These are phyloP conservation scores for Starmera quercuum DNA, from an alignment of 805 yeast genomes.

Conservation along the genomic window DNA sequence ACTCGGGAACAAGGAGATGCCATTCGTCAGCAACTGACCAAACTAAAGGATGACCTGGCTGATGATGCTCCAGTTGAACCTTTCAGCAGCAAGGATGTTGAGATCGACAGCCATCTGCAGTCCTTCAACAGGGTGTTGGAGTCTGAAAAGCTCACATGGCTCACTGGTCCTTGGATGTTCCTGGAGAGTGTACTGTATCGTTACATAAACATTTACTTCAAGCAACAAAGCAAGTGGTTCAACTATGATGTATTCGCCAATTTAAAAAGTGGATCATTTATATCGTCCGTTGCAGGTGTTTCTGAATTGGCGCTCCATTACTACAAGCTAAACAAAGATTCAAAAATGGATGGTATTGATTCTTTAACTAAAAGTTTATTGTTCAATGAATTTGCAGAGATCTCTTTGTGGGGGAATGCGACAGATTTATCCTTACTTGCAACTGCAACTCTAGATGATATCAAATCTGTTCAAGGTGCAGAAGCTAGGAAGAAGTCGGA, in stretches of 20 bases:
- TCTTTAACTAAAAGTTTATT: conserved; percentile 41
- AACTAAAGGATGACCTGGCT: conserved; percentile 36
- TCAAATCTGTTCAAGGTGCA: conserved; percentile 85
- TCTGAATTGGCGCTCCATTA: conserved; percentile 69
- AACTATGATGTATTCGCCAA: conserved; percentile 67
- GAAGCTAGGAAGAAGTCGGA: conserved; percentile 79
- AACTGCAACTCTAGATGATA: conserved; percentile 83
- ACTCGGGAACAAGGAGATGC: conserved; percentile 36
- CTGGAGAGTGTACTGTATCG: conserved; percentile 84
- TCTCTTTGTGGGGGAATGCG: conserved; percentile 97
- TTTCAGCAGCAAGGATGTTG: conserved; percentile 33
- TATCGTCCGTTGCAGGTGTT: conserved; percentile 69
- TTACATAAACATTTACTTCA: conserved; percentile 39
- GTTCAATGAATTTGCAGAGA: conserved; percentile 78
- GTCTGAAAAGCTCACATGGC: conserved; percentile 48
- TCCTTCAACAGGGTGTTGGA: conserved; percentile 53
- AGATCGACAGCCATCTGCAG: conserved; percentile 34
- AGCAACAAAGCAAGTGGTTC: conserved; percentile 29
- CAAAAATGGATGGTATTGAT: conserved; percentile 20
- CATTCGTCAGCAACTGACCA: conserved; percentile 34
- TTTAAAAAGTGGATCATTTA: conserved; percentile 68
- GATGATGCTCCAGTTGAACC: conserved; percentile 34
- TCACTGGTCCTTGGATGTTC: conserved; percentile 83
- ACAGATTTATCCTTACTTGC: conserved; percentile 88
- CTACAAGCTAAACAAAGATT: conserved; percentile 30